These are phyloP conservation scores for Corylus heterophylla DNA, from an alignment of 306 rosid species.

Conservation along the genomic window DNA sequence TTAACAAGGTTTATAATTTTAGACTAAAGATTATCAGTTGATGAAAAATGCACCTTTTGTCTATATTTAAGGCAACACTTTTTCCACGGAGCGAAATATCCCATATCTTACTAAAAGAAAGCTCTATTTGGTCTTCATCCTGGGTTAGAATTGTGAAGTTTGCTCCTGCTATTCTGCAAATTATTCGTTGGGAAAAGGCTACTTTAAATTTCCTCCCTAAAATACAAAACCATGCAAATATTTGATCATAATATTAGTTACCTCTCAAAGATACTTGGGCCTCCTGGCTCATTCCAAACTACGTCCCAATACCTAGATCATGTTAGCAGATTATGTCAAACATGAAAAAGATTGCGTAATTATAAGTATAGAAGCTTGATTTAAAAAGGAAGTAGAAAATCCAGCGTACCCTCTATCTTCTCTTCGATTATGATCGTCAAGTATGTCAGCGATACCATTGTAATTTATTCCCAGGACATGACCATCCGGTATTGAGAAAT, in stretches of 20 bases:
- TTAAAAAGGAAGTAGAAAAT: no score
- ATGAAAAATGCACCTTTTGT: slow-evolving; percentile 51
- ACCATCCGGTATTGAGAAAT: slow-evolving; percentile 57
- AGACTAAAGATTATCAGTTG: no score
- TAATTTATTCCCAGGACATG: slow-evolving; percentile 49
- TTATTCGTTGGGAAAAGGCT: not conserved
- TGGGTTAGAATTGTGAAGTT: slow-evolving; percentile 27
- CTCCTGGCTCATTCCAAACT: slow-evolving; percentile 51
- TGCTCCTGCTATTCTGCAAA: slow-evolving; percentile 48
- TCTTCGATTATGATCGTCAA: slow-evolving; percentile 23
- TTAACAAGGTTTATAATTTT: no score
- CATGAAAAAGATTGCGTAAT: not conserved
- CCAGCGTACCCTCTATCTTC: slow-evolving; percentile 59
- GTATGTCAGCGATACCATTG: slow-evolving; percentile 47
- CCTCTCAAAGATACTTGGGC: slow-evolving; percentile 28
- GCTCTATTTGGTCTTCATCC: slow-evolving; percentile 45
- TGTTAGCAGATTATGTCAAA: not conserved
- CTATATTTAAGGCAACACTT: slow-evolving; percentile 53
- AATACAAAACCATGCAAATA: not conserved
- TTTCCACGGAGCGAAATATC: slow-evolving; percentile 17
- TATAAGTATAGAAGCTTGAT: not conserved
- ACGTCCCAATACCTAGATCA: slow-evolving; percentile 62
- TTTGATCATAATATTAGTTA: not conserved
- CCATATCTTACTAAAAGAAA: slow-evolving; percentile 67
- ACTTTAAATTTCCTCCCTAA: not conserved